Evolutionary conservation across 495 filamentous ascomycete genomes (phyloP), one percentile per base, ranked within the genome.

Genomic region (Physcia stellaris): DNA sequence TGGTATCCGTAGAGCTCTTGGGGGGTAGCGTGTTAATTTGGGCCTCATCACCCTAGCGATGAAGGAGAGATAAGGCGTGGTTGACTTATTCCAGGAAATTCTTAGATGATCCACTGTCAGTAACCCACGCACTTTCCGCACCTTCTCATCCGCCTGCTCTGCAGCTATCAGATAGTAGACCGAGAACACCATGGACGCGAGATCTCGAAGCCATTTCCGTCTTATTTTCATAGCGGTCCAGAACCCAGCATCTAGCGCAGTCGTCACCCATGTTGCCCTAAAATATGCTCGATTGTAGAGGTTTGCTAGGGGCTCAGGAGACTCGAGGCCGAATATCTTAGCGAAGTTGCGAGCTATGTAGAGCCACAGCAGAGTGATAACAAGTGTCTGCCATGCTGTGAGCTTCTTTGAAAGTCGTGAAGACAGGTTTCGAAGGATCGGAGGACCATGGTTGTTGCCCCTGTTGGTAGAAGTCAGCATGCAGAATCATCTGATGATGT

Each of bases 201-300:
- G 51, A 54, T 96, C 87, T 18, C 84, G 68, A 13, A 92, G 52
- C 80, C 81, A 86, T 49, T 84, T 87, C 38, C 66, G 72, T 32
- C 70, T 71, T 35, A 98, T 82, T 39, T 75, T 79, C 90, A 98
- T 98, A 4, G 90, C 92, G 0, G 86, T 93, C 90, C 90, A 98
- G 57, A 94, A 98, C 0, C 90, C 90, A 7, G 90, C 90, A 54
- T 98, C 90, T 40, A 98, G 57, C 0, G 85, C 90, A 0, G 90
- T 98, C 27, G 88, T 79, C 17, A 94, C 75, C 90, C 88, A 96
- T 64, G 90, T 96, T 51, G 90, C 92, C 33, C 92, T 79, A 60
- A 95, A 98, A 61, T 92, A 98, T n/a, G 82, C 77, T 32, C 85
- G 69, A 32, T 79, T 83, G 60, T 98, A 98, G 49, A 96, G 79